phyloP scores from a whole-genome alignment of 768 basidiomycete genomes.

The Tephrocybe sp. region DNA sequence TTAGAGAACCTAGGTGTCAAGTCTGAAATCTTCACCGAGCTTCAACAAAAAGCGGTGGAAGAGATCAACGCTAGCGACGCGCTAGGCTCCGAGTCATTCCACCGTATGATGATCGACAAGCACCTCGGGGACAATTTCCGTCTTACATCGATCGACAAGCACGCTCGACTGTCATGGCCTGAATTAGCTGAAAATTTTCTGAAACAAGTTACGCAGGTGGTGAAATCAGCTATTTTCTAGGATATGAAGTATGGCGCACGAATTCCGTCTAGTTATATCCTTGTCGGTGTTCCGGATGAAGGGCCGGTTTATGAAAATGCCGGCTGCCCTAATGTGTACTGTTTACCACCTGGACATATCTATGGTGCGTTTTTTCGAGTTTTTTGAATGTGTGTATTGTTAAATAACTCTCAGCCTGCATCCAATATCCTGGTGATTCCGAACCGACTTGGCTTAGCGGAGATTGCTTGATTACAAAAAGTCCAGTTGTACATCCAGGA shows the following conservation, averaged over 20 bases:
- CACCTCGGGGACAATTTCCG: constrained; percentile 14
- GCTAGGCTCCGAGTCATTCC: constrained; percentile 49
- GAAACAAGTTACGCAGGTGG: constrained; percentile 51
- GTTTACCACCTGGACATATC: constrained; percentile 54
- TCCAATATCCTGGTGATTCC: constrained; percentile 47
- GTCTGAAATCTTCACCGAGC: constrained; percentile 51
- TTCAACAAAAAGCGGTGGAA: constrained; percentile 60
- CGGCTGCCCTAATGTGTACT: constrained; percentile 53
- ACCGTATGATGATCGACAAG: constrained; percentile 39
- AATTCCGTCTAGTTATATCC: not conserved
- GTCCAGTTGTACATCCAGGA: constrained; percentile 72
- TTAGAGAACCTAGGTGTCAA: constrained; percentile 74
- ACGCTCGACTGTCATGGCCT: constrained; percentile 43
- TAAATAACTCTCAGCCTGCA: constrained; percentile 51
- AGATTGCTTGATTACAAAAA: constrained; percentile 59
- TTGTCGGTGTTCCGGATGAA: not conserved
- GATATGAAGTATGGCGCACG: constrained; percentile 36
- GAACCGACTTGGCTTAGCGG: constrained; percentile 59
- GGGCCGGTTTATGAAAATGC: constrained; percentile 42
- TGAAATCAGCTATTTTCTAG: constrained; percentile 62
- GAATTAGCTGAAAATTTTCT: constrained; percentile 40
- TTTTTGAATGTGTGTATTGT: no score
- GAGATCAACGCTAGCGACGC: constrained; percentile 58
- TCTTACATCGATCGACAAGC: constrained; percentile 49
- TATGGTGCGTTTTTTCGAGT: constrained; percentile 67